Base-by-base conservation (phyloP, 176 grass and related monocot species). In the Miscanthus lutarioriparius region DNA sequence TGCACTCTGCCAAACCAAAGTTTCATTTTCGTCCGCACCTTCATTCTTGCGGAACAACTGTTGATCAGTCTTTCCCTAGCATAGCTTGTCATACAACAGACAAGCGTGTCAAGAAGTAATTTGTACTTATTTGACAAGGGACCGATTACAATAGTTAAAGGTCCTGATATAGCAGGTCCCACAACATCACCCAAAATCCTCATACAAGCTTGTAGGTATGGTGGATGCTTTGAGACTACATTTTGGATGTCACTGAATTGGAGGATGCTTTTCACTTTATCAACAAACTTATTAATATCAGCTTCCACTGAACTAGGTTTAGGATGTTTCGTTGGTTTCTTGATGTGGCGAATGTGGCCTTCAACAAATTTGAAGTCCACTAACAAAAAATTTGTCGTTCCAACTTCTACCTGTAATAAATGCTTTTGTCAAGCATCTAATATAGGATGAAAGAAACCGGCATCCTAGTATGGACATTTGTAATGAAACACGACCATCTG, bases 221-320 rank as follows among this genome's bases (percentile, higher is more conserved):
- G 38, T 71, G 68, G 68, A 43, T 10, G 12, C 3, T 43, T 6
- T 22, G 68, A 71, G 10, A 71, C 19, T 10, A 71, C 22, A 23
- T 71, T 5, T 71, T 10, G 7, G 0, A 10, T 13, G 20, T 7
- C 0, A 23, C 0, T 11, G 36, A 11, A 43, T 43, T 1, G 0
- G 17, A 71, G 2, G 20, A 43, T 41, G 1, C 0, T 2, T 71
- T 23, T 0, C 10, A 71, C 20, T 23, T 6, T 0, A 0, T 0
- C 0, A 71, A 6, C 11, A 71, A 71, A 25, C 19, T 4, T 2
- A 25, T 0, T 7, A 11, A 71, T 14, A 71, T 71, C 68, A 6
- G 1, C 6, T 25, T 1, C 35, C 22, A 72, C 13, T 72, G 69
- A n/a, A 72, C 0, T 12, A 43, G 5, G 6, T 1, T 44, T 13